phyloP scores from a whole-genome alignment of 129 eudicot genomes.

The Pittosporum tobira region DNA sequence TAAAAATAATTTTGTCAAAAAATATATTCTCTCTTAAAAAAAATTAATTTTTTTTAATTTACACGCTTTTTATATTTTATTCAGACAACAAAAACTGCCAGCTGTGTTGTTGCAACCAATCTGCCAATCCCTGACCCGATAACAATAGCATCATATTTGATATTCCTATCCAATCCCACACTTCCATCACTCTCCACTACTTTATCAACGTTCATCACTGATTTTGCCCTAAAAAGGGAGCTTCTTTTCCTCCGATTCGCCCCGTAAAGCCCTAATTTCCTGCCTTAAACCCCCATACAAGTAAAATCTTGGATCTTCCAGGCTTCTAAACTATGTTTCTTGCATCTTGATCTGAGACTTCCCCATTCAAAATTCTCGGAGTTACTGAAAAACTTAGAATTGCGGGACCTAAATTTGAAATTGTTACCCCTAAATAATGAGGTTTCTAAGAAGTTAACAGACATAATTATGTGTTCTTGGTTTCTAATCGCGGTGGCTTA shows the following conservation, averaged over 20 bases:
- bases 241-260: conserved; percentile 10
- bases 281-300: conserved; percentile 12
- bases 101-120: conserved; percentile 92
- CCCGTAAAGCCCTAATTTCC: conserved; percentile 16
- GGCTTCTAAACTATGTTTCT: conserved; percentile 19
- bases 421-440: conserved; percentile 10
- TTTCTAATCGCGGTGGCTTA: no score
- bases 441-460: conserved; percentile 20
- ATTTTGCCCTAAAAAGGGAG: conserved; percentile 23
- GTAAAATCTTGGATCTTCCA: conserved; percentile 9
- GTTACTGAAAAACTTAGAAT: conserved; percentile 19
- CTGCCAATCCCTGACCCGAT: conserved; percentile 99
- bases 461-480: conserved; percentile 10
- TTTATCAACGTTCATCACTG: conserved; percentile 44
- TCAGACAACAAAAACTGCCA: no score
- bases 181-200: conserved; percentile 36
- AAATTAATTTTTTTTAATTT: no score
- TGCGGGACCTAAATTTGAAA: conserved; percentile 12
- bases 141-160: conserved; percentile 79
- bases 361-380: conserved; percentile 20
- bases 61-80: no score
- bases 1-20: no score
- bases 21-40: no score
- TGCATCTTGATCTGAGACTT: conserved; percentile 23
- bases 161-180: conserved; percentile 15